A percentile compares a stretch with the other conserved stretches of the same genome.
phyloP scores from a whole-genome alignment of 768 basidiomycete species.

The Boletus reticuloceps region DNA sequence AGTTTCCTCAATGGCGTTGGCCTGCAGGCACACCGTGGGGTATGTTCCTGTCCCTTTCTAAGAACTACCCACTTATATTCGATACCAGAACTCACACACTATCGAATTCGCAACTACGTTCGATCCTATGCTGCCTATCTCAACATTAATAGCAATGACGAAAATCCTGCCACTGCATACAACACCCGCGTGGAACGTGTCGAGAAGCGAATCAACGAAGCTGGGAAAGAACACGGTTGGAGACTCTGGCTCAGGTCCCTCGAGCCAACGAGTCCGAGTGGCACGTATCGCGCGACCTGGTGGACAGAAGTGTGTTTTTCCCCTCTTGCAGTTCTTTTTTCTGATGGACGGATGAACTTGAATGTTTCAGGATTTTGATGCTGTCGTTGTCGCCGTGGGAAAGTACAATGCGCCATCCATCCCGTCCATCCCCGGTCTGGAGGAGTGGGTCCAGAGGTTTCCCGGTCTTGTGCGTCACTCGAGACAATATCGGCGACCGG shows the following conservation, averaged over 20 bases:
- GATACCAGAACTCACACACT: conserved; percentile 31
- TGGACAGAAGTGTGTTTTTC: conserved; percentile 9
- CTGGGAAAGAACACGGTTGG: conserved; percentile 9
- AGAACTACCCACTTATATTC: neutral
- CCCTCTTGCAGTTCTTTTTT: too few species aligned
- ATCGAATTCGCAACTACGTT: conserved; percentile 33
- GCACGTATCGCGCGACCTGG: conserved; percentile 32
- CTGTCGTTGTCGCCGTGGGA: conserved; percentile 9
- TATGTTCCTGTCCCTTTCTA: neutral
- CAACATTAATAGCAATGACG: conserved; percentile 31
- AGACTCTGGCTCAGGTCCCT: conserved; percentile 11
- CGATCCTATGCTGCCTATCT: conserved; percentile 15
- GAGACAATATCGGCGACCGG: conserved; percentile 41
- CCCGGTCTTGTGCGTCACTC: conserved; percentile 38
- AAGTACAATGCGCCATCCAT: conserved; percentile 8
- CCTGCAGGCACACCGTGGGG: conserved; percentile 15
- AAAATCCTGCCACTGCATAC: conserved; percentile 37
- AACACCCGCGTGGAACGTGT: conserved; percentile 48
- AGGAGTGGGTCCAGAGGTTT: conserved; percentile 22
- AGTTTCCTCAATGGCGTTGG: conserved; percentile 18
- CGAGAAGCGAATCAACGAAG: conserved; percentile 35
- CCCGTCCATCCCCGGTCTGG: conserved; percentile 10
- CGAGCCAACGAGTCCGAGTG: conserved; percentile 4
- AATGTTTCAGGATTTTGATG: conserved; percentile 7
- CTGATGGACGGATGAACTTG: neutral